Conservation (phyloP, 768 basidiomycete species). For the Lenzites betulinus region DNA sequence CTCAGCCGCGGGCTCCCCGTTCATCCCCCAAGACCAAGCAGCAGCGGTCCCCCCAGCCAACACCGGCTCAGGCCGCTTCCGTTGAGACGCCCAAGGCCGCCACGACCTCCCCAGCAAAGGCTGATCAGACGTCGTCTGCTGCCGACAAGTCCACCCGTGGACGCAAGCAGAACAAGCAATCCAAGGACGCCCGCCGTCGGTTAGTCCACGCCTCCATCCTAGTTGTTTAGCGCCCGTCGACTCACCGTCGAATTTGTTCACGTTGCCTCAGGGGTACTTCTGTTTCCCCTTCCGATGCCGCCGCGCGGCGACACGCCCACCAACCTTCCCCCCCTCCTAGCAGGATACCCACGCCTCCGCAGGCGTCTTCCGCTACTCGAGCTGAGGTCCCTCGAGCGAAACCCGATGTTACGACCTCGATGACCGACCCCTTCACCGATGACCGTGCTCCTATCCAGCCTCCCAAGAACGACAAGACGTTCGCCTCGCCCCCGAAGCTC, state of each 20-base stretch:
- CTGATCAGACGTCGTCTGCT: slow-evolving; percentile 15
- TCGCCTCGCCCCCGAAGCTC: slow-evolving; percentile 42
- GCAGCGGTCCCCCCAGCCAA: slow-evolving; percentile 30
- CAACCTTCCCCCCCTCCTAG: slow-evolving; percentile 59
- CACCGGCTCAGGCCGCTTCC: slow-evolving; percentile 30
- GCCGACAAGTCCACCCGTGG: slow-evolving; percentile 36
- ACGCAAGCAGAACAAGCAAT: slow-evolving; percentile 39
- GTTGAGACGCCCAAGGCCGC: slow-evolving; percentile 34
- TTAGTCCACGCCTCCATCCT: slow-evolving; percentile 26
- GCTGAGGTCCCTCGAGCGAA: slow-evolving; percentile 21
- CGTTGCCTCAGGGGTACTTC: slow-evolving; percentile 48
- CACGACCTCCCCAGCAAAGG: slow-evolving; percentile 20
- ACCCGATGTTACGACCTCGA: slow-evolving; percentile 34
- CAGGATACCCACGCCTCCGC: slow-evolving; percentile 63
- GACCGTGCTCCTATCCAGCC: slow-evolving; percentile 38
- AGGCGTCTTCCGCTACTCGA: slow-evolving; percentile 41
- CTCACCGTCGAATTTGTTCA: slow-evolving; percentile 9
- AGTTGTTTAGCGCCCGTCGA: slow-evolving; percentile 35
- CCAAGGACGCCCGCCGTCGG: slow-evolving; percentile 46
- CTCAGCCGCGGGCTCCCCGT: slow-evolving; percentile 36
- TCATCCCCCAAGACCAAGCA: slow-evolving; percentile 42
- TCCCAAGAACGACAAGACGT: slow-evolving; percentile 31
- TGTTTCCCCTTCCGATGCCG: slow-evolving; percentile 41
- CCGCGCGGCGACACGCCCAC: slow-evolving; percentile 53
- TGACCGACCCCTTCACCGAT: slow-evolving; percentile 49